Conservation (phyloP, 2,329 filamentous ascomycete genomes). For the Microdochium nivale region DNA sequence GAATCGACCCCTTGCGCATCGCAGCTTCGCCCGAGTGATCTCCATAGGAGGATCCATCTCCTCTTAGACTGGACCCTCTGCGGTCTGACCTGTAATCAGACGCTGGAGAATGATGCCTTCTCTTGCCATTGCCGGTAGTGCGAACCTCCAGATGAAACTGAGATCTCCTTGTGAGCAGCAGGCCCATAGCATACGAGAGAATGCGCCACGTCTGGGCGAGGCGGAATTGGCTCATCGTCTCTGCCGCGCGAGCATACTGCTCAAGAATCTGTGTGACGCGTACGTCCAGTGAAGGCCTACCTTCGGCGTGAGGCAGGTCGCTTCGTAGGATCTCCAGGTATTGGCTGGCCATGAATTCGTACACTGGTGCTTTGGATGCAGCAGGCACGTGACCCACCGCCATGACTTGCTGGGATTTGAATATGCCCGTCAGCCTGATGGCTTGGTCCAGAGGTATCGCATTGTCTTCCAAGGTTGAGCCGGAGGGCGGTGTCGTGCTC, state of each 20-base stretch:
- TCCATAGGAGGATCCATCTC: background rate
- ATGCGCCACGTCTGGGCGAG: conserved; percentile 58
- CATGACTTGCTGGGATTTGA: conserved; percentile 54
- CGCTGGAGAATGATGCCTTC: background rate
- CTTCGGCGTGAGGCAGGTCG: conserved; percentile 33
- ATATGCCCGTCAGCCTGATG: conserved; percentile 47
- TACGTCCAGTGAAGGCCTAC: conserved; percentile 29
- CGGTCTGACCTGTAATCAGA: background rate
- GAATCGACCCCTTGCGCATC: conserved; percentile 12
- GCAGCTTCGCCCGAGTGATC: background rate
- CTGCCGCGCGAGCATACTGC: conserved; percentile 48
- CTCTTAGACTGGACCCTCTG: background rate
- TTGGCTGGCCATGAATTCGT: conserved; percentile 45
- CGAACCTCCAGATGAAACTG: conserved; percentile 48
- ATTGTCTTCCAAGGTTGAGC: conserved; percentile 28
- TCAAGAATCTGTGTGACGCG: conserved; percentile 44
- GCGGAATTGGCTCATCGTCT: conserved; percentile 46
- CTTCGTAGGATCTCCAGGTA: conserved; percentile 47
- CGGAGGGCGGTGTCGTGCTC: conserved; percentile 47
- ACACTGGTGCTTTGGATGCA: conserved; percentile 38
- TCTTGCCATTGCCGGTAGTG: conserved; percentile 28
- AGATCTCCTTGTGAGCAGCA: conserved; percentile 45
- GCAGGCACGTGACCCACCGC: conserved; percentile 49
- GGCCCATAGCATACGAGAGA: conserved; percentile 44
- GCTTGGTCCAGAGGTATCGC: conserved; percentile 48